These are phyloP conservation scores for Irineochytrium annulatum DNA, from an alignment of 192 early-diverging fungal genomes.

Conservation along the genomic window DNA sequence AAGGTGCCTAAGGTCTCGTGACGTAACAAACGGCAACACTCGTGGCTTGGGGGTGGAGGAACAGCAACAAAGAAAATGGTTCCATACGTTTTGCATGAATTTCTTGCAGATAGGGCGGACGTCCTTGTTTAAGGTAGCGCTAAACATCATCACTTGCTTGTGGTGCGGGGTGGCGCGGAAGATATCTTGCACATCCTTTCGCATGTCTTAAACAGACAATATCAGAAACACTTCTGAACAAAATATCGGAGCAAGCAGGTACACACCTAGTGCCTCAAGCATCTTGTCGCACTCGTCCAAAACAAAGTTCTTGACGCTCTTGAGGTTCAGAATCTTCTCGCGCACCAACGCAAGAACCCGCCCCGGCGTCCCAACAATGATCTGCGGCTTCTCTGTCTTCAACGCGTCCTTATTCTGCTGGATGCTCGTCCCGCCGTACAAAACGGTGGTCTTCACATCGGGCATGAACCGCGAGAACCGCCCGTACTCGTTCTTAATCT, in stretches of 20 bases:
- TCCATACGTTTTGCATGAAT: conserved; percentile 88
- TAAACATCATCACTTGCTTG: conserved; percentile 99
- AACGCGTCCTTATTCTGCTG: conserved; percentile 78
- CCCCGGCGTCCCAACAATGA: conserved; percentile 97
- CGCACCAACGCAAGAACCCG: conserved; percentile 81
- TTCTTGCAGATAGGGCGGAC: conserved; percentile 91
- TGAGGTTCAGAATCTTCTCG: conserved; percentile 77
- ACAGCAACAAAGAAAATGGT: too few species aligned
- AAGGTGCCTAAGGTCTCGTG: too few species aligned
- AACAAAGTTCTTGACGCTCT: conserved; percentile 93
- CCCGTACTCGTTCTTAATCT: conserved; percentile 95
- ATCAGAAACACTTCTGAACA: conserved; percentile 6
- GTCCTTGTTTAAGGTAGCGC: conserved; percentile 90
- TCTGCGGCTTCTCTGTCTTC: conserved; percentile 89
- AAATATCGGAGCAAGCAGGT: too few species aligned
- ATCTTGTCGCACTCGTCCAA: conserved; percentile 99
- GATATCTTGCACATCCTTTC: conserved; percentile 93
- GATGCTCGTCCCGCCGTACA: conserved; percentile 84
- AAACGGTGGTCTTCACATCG: conserved; percentile 86
- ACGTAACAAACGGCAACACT: too few species aligned
- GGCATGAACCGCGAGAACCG: conserved; percentile 96
- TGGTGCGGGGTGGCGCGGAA: conserved; percentile 90
- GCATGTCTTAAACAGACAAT: conserved; percentile 74
- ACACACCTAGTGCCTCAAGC: conserved; percentile 85
- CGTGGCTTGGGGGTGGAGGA: too few species aligned